These are phyloP conservation scores for Exophiala sp. DNA, from an alignment of 2,329 filamentous ascomycete genomes.

Conservation along the genomic window DNA sequence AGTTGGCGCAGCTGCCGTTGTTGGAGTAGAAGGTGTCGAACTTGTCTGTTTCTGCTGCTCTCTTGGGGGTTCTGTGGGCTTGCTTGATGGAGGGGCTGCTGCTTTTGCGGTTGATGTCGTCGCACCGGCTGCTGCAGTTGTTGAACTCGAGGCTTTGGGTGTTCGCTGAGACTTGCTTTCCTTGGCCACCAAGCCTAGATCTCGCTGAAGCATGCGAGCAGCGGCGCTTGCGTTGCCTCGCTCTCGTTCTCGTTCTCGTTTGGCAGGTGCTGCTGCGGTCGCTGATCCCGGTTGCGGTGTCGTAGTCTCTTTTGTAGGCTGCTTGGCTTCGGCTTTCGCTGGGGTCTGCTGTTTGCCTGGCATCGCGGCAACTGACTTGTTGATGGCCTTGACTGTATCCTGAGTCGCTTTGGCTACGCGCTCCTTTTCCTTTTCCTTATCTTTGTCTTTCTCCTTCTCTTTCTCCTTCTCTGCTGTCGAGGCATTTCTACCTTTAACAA, in stretches of 20 bases:
- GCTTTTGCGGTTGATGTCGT: constrained; percentile 31
- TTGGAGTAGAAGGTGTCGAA: constrained; percentile 31
- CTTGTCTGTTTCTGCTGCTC: constrained; percentile 25
- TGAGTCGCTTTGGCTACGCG: constrained; percentile 54
- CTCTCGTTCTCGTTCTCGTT: constrained; percentile 50
- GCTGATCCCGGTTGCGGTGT: background rate
- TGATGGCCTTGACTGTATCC: constrained; percentile 56
- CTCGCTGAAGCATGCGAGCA: constrained; percentile 56
- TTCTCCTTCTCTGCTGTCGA: constrained; percentile 6
- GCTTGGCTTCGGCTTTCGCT: constrained; percentile 34
- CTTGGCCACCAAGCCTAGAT: constrained; percentile 48
- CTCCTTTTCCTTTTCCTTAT: constrained; percentile 25
- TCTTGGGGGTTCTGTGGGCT: constrained; percentile 30
- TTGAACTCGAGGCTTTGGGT: constrained; percentile 6
- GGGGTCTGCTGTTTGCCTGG: constrained; percentile 32
- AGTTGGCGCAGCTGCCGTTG: constrained; percentile 23
- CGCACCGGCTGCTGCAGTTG: constrained; percentile 18
- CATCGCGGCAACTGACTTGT: constrained; percentile 41
- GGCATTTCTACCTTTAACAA: constrained; percentile 30
- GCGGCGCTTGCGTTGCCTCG: constrained; percentile 49
- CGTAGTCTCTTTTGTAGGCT: constrained; percentile 26
- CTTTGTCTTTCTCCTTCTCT: constrained; percentile 1
- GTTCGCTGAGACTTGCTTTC: constrained; percentile 21
- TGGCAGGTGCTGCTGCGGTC: constrained; percentile 32
- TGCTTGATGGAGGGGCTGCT: constrained; percentile 21